Base-by-base conservation (phyloP, 2,329 filamentous ascomycete species). In the Zopfia rhizophila region DNA sequence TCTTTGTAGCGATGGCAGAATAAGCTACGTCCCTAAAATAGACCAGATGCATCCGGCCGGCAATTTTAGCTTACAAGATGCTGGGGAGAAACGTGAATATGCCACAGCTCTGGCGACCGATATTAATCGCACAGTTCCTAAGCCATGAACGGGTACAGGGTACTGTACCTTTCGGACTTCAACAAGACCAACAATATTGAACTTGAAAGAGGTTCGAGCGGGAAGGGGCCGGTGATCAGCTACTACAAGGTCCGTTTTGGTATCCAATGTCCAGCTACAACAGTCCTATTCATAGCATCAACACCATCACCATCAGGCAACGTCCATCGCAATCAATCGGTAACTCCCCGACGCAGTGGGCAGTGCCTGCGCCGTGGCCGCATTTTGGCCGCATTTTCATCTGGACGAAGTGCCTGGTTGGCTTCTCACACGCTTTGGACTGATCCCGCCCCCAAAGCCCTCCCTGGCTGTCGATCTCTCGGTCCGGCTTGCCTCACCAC, bases 401-500 rank as follows among this genome's bases (percentile, higher is more conserved):
- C 21, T 14, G 6, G n/a, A n/a, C n/a, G n/a, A n/a, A n/a, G n/a
- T n/a, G 39, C 14, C 44, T 42, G 16, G 27, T 30, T 38, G 48
- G 31, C 32, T 17, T 44, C 19, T 18, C 43, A 27, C 30, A 13
- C 25, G 25, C 46, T 28, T 17, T 19, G 16, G 36, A 36, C 36
- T n/a, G 28, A 33, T 35, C 46, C n/a, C 41, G 25, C 42, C 40
- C 45, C 41, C 43, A 35, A 45, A 43, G 36, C 30, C 37, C 38
- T 30, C 42, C 44, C 51, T 46, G 52, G 61, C 27, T 44, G 40
- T 54, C 56, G 61, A 61, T 64, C 61, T 50, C 60, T 64, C 65
- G 63, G 40, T 56, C 62, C 65, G 59, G 50, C 47, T 58, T 68
- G 59, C 64, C 62, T 41, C 27, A 44, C 44, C 32, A 45, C 29